Conservation (phyloP, 768 basidiomycete species). For the Galerina marginata region DNA sequence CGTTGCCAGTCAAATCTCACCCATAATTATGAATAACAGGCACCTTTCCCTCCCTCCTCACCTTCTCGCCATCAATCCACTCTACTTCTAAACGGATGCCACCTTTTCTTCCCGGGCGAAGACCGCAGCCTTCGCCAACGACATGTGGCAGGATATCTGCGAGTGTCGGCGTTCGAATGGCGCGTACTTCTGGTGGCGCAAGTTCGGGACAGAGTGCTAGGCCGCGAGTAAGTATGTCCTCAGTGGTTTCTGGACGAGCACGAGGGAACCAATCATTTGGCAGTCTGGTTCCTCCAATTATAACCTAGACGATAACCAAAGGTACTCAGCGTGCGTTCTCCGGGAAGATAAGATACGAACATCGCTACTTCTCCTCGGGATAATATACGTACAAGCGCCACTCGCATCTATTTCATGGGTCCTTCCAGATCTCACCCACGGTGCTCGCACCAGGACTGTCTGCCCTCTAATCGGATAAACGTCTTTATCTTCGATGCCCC, state of each 20-base stretch:
- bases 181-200: slow-evolving; percentile 58
- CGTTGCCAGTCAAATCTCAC: slow-evolving; percentile 36
- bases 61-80: slow-evolving; percentile 21
- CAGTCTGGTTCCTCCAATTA: slow-evolving; percentile 66
- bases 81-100: slow-evolving; percentile 57
- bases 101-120: slow-evolving; percentile 71
- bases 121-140: slow-evolving; percentile 59
- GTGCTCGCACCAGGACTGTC: slow-evolving; percentile 76
- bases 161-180: slow-evolving; percentile 47
- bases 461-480: slow-evolving; percentile 86
- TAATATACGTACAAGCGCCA: slow-evolving; percentile 63
- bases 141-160: slow-evolving; percentile 55
- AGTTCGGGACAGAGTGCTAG: slow-evolving; percentile 62
- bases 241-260: slow-evolving; percentile 66
- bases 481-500: slow-evolving; percentile 80
- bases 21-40: slow-evolving; percentile 51
- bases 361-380: slow-evolving; percentile 65
- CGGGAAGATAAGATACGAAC: slow-evolving; percentile 30
- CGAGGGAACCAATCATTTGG: slow-evolving; percentile 73
- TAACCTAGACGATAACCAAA: slow-evolving; percentile 35
- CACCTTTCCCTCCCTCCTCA: slow-evolving; percentile 16
- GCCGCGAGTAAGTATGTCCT: slow-evolving; percentile 57
- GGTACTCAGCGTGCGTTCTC: too few relatives aligned
- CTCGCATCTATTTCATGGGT: slow-evolving; percentile 43
- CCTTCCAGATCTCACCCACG: slow-evolving; percentile 63